These are phyloP conservation scores for Pseudonitzschia multistriata DNA, from an alignment of 108 stramenopile species.

Conservation along the genomic window DNA sequence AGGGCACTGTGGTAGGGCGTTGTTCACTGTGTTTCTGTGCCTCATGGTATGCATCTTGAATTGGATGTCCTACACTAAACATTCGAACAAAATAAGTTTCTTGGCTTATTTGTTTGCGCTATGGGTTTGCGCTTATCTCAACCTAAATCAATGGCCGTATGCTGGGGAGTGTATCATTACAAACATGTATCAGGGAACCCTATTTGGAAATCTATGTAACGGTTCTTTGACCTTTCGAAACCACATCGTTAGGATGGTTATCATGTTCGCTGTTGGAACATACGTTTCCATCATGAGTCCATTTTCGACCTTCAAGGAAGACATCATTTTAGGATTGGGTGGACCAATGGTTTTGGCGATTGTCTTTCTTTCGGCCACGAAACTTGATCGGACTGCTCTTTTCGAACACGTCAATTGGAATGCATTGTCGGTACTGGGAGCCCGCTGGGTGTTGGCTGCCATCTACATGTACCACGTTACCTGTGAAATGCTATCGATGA, in stretches of 20 bases:
- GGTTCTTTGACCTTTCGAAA: background rate
- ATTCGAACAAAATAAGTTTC: background rate
- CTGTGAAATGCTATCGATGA: background rate
- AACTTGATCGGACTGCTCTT: background rate
- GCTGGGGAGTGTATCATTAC: background rate
- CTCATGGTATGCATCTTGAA: background rate
- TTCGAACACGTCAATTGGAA: background rate
- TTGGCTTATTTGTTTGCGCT: background rate
- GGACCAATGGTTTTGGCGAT: slow-evolving; percentile 1
- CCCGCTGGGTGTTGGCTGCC: background rate
- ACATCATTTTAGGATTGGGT: background rate
- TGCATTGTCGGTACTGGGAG: background rate
- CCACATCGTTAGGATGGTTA: background rate
- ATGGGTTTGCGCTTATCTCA: background rate
- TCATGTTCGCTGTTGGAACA: slow-evolving; percentile 3
- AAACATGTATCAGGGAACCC: background rate
- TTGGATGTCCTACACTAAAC: background rate
- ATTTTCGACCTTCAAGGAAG: background rate
- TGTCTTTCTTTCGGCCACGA: background rate
- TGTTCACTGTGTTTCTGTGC: slow-evolving; percentile 5
- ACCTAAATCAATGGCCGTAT: slow-evolving; percentile 1
- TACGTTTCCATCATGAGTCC: slow-evolving; percentile 8
- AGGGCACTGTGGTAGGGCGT: too few species aligned
- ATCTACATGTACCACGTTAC: slow-evolving; percentile 7
- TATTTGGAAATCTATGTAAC: background rate